These are phyloP conservation scores for Diaporthe caulivora DNA, from an alignment of 2,329 filamentous ascomycete species.

Conservation along the genomic window DNA sequence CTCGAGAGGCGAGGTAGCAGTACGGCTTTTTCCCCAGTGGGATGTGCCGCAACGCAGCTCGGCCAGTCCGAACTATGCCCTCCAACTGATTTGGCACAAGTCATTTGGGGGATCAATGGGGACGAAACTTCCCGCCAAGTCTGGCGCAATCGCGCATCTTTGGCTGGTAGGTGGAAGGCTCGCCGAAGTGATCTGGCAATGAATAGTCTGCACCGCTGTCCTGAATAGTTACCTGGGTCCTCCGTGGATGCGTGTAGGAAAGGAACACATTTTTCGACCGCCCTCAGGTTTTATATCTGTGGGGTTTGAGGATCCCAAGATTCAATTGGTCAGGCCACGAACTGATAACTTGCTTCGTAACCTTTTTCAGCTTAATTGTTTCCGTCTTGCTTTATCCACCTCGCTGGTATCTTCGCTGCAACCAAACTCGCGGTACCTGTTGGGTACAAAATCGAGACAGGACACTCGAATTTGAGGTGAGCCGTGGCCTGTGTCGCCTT, in stretches of 20 bases:
- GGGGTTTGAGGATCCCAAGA: neutral
- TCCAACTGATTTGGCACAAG: neutral
- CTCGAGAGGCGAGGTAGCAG: neutral
- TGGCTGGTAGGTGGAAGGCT: neutral
- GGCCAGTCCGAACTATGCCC: neutral
- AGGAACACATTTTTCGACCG: neutral
- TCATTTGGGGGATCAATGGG: constrained; percentile 1
- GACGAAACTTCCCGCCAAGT: constrained; percentile 13
- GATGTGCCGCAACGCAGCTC: neutral
- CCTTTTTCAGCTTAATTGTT: neutral
- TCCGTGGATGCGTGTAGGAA: neutral
- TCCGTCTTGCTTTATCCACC: neutral
- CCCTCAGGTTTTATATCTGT: too few relatives aligned
- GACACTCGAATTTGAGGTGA: too few relatives aligned
- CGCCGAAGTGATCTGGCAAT: neutral
- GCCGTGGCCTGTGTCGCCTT: neutral
- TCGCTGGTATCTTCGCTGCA: neutral
- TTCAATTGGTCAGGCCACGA: too few relatives aligned
- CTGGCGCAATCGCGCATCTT: neutral
- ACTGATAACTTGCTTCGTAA: neutral
- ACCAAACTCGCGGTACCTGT: neutral
- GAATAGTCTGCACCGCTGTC: neutral
- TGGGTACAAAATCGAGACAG: neutral
- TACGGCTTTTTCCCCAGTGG: neutral
- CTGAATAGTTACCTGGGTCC: neutral